phyloP scores from a whole-genome alignment of 108 stramenopile species.

The Bacterosira constricta region DNA sequence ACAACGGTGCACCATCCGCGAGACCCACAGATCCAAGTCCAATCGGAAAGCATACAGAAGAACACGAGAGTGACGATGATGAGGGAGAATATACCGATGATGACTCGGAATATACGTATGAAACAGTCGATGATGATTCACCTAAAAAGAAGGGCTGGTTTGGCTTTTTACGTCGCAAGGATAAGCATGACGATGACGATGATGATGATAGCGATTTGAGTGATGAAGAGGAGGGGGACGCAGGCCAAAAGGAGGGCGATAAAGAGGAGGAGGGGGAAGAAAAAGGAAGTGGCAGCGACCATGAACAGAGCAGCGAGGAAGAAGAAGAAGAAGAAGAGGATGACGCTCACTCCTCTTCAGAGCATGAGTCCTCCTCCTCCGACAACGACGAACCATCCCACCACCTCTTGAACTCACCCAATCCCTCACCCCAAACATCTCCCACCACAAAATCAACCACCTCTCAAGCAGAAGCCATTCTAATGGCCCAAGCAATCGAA shows the following conservation, averaged over 20 bases:
- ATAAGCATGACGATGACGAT: neutral
- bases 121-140: neutral
- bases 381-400: neutral
- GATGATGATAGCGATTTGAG: neutral
- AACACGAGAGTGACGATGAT: neutral
- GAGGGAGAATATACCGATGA: neutral
- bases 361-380: neutral
- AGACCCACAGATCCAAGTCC: too few species aligned
- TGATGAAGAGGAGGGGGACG: conserved; percentile 13
- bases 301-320: neutral
- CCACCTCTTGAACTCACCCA: too few species aligned
- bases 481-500: conserved; percentile 46
- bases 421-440: too few species aligned
- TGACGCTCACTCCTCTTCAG: neutral
- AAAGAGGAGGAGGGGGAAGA: neutral
- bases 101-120: neutral
- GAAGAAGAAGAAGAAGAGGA: conserved; percentile 5
- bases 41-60: too few species aligned
- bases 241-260: neutral
- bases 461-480: conserved; percentile 10
- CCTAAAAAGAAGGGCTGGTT: conserved; percentile 22
- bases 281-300: conserved; percentile 9
- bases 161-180: conserved; percentile 22
- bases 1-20: too few species aligned
- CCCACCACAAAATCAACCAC: neutral